A percentile compares a stretch with the other conserved stretches of the same genome.
Conservation (phyloP, 2,329 filamentous ascomycete genomes). For the Pyricularia pennisetigena region DNA sequence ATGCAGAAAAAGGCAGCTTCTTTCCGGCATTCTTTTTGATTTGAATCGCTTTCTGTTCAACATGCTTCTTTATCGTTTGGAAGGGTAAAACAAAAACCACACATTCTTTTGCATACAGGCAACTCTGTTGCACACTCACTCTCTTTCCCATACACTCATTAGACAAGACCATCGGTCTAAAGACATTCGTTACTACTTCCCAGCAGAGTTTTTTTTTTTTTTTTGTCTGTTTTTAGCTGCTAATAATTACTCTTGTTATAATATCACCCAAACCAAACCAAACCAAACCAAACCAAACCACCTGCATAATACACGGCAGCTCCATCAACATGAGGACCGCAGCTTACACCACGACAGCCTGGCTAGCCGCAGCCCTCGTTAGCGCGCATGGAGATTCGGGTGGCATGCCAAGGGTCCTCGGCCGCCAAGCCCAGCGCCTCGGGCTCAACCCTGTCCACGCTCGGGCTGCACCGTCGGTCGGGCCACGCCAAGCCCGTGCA, state of each 20-base stretch:
- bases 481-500: background rate
- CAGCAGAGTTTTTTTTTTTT: background rate
- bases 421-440: background rate
- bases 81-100: background rate
- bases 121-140: background rate
- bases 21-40: background rate
- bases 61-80: background rate
- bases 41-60: background rate
- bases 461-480: background rate
- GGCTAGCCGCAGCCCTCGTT: background rate
- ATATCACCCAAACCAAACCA: background rate
- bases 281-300: too few species aligned
- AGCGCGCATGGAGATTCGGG: background rate
- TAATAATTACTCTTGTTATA: background rate
- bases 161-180: background rate
- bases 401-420: background rate
- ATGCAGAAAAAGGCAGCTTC: background rate
- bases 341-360: background rate
- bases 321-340: background rate
- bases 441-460: background rate
- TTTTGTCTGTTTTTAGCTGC: too few species aligned
- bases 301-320: background rate
- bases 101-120: background rate
- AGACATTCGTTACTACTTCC: background rate
- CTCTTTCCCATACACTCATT: background rate